Evolutionary conservation across 495 filamentous ascomycete genomes (phyloP).

Genomic region (Penicillium salamii): DNA sequence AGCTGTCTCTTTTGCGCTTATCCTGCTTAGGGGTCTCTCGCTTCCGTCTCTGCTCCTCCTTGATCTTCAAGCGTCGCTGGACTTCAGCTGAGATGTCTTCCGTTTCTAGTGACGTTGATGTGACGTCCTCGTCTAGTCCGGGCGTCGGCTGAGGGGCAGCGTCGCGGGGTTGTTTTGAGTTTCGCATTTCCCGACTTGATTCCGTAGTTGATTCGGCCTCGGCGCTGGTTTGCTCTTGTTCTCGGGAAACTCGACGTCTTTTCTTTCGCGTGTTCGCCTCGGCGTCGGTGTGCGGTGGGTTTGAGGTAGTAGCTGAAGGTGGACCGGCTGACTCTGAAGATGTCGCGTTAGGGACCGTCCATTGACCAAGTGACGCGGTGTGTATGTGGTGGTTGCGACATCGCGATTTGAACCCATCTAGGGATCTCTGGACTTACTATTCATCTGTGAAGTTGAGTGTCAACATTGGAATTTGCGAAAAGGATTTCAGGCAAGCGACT

Average conservation of each 20-base stretch:
- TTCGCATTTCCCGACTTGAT: conserved; percentile 5
- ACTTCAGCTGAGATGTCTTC: conserved; percentile 49
- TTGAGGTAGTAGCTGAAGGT: neutral
- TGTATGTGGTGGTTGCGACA: neutral
- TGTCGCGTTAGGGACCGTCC: neutral
- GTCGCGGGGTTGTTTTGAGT: conserved; percentile 24
- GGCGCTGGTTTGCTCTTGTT: neutral
- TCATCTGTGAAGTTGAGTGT: conserved; percentile 11
- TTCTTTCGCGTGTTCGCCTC: conserved; percentile 7
- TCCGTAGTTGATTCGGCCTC: neutral
- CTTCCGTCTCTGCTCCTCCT: conserved; percentile 34
- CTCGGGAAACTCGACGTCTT: conserved; percentile 1
- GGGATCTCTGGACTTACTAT: conserved; percentile 16
- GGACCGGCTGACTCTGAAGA: neutral
- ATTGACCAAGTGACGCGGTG: neutral
- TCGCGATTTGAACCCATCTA: neutral
- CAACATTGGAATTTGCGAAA: neutral
- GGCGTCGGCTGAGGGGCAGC: conserved; percentile 11
- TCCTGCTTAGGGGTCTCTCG: conserved; percentile 27
- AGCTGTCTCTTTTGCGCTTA: conserved; percentile 40
- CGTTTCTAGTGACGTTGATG: conserved; percentile 32
- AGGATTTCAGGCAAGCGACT: conserved; percentile 7
- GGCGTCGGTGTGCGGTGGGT: neutral
- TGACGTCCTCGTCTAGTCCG: conserved; percentile 5
- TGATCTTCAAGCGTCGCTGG: conserved; percentile 37